Conservation (phyloP, 2,329 filamentous ascomycete genomes). For the Hypoxylon sp. region DNA sequence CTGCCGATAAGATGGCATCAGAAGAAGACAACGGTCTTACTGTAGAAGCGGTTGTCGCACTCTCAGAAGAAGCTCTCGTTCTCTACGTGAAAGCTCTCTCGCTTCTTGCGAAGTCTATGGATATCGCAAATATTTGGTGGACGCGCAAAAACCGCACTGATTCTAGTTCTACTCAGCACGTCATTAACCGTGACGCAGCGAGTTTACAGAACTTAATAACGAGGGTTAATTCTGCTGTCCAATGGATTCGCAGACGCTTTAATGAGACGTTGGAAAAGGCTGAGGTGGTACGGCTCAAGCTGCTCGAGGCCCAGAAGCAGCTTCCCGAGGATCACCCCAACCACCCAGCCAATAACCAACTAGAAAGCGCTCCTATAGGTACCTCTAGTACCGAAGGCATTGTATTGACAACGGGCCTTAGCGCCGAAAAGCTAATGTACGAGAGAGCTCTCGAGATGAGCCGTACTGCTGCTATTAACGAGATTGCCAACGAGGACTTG, state of each 20-base stretch:
- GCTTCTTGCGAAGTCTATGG: constrained; percentile 93
- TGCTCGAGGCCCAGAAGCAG: constrained; percentile 87
- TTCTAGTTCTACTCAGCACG: constrained; percentile 60
- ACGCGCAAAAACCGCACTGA: constrained; percentile 80
- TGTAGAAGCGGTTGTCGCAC: constrained; percentile 83
- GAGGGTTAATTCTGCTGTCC: constrained; percentile 92
- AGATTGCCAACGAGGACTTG: constrained; percentile 92
- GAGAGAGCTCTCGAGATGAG: constrained; percentile 98
- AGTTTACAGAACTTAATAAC: constrained; percentile 69
- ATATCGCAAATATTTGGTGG: constrained; percentile 96
- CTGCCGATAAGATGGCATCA: constrained; percentile 65
- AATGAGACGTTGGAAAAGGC: constrained; percentile 98
- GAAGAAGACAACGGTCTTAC: constrained; percentile 86
- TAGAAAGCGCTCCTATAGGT: constrained; percentile 69
- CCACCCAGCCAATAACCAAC: constrained; percentile 83
- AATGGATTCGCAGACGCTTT: constrained; percentile 94
- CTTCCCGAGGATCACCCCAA: constrained; percentile 88
- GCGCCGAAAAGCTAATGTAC: constrained; percentile 97
- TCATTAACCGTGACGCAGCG: constrained; percentile 59
- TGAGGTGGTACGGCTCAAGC: constrained; percentile 89
- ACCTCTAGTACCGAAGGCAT: constrained; percentile 83
- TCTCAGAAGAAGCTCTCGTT: constrained; percentile 95
- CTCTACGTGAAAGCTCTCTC: constrained; percentile 95
- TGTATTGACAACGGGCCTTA: constrained; percentile 87
- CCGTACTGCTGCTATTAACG: constrained; percentile 91